Percentiles rank a stretch among this genome's conserved stretches.
Conservation (phyloP, 441 rosid genomes). For the Erodium chrysanthum region DNA sequence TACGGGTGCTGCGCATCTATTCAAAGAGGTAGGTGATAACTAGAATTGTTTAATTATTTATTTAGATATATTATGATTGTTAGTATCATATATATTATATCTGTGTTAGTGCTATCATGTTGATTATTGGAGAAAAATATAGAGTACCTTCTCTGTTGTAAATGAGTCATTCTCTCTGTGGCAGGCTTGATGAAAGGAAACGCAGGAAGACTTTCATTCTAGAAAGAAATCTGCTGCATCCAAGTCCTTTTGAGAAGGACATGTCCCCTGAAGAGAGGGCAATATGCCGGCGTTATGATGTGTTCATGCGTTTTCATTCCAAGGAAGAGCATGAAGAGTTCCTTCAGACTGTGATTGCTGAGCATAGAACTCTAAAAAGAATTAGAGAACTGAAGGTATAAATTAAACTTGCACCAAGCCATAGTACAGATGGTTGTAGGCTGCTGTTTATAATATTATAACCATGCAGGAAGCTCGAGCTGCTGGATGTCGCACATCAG, state of each 20-base stretch:
- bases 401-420: not conserved
- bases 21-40: constrained; percentile 45
- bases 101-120: not conserved
- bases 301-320: constrained; percentile 81
- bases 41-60: no score
- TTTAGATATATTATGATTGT: not conserved
- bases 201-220: constrained; percentile 82
- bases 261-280: constrained; percentile 67
- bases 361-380: constrained; percentile 64
- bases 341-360: constrained; percentile 55
- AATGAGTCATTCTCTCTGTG: not conserved
- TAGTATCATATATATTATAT: no score
- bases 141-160: not conserved
- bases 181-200: constrained; percentile 92
- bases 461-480: constrained; percentile 67
- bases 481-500: constrained; percentile 81
- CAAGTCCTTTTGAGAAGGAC: constrained; percentile 64
- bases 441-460: not conserved
- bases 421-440: not conserved
- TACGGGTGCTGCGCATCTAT: constrained; percentile 70
- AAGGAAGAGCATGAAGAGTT: constrained; percentile 90
- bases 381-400: constrained; percentile 67
- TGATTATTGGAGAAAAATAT: not conserved
- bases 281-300: constrained; percentile 56
- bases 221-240: constrained; percentile 66